Evolutionary conservation across 495 filamentous ascomycete species (phyloP).

Genomic region (Cenococcum geophilum): DNA sequence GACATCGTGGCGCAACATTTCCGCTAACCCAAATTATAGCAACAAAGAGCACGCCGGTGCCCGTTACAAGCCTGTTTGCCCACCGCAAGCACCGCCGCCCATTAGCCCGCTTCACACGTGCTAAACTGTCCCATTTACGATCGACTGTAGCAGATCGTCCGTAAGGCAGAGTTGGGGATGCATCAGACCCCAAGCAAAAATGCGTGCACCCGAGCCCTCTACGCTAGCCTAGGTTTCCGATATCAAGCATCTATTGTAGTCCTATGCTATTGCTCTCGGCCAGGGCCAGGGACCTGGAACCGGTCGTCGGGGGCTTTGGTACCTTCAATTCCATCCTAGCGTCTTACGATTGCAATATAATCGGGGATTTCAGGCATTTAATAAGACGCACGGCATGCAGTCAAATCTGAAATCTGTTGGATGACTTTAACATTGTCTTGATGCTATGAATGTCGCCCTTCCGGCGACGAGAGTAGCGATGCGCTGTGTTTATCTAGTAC

Average conservation of each 20-base stretch:
- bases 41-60: background rate
- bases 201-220: background rate
- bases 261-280: background rate
- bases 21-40: background rate
- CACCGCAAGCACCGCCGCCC: background rate
- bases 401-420: too few relatives aligned
- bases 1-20: background rate
- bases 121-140: conserved; percentile 8
- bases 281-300: background rate
- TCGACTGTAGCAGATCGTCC: background rate
- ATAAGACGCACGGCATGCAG: too few relatives aligned
- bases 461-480: too few relatives aligned
- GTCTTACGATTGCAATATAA: too few relatives aligned
- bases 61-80: conserved; percentile 10
- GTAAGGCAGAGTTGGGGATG: conserved; percentile 2
- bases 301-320: background rate
- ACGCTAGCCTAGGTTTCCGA: background rate
- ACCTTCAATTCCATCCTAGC: background rate
- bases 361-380: too few relatives aligned
- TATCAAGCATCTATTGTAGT: background rate
- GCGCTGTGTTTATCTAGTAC: background rate
- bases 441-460: too few relatives aligned
- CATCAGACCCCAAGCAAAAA: background rate
- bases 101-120: conserved; percentile 16
- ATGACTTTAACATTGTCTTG: too few relatives aligned